phyloP scores from a whole-genome alignment of 2,329 filamentous ascomycete species.

The Graphilbum sp. region DNA sequence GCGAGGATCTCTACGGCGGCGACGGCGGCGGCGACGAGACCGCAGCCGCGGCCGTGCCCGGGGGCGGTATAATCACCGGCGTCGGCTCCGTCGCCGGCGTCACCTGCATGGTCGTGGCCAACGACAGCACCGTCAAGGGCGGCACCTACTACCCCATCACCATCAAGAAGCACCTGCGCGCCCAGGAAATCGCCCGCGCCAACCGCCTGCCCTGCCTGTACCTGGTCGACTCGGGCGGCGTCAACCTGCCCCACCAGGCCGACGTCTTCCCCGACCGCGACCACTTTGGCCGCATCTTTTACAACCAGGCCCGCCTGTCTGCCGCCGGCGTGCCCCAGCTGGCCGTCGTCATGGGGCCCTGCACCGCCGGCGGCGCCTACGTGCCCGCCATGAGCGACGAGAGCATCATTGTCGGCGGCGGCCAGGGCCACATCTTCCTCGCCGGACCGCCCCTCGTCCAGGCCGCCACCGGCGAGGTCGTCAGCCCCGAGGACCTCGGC shows the following conservation, averaged over 20 bases:
- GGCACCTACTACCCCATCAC: conserved; percentile 96
- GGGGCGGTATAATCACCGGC: conserved; percentile 83
- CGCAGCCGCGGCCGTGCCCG: conserved; percentile 73
- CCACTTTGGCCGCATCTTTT: conserved; percentile 96
- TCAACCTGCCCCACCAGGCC: conserved; percentile 86
- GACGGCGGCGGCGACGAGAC: no score
- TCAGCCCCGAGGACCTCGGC: conserved; percentile 79
- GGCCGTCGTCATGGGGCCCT: conserved; percentile 91
- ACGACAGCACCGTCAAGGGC: conserved; percentile 94
- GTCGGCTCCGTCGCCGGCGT: conserved; percentile 83
- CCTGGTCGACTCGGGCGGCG: conserved; percentile 87
- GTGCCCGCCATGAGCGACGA: conserved; percentile 97
- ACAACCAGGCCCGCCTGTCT: conserved; percentile 92
- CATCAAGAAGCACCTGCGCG: conserved; percentile 90
- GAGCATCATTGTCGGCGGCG: conserved; percentile 81
- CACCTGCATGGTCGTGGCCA: conserved; percentile 82
- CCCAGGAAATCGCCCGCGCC: conserved; percentile 78
- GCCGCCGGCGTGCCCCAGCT: conserved; percentile 80
- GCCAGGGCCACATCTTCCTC: conserved; percentile 94
- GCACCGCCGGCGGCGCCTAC: conserved; percentile 89
- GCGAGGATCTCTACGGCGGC: conserved; percentile 68
- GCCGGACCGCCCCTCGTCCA: conserved; percentile 90
- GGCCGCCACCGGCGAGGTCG: conserved; percentile 84
- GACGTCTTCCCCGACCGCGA: conserved; percentile 92
- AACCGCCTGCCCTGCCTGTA: conserved; percentile 83